Conservation (phyloP, 345 rosid genomes). For the Microcos paniculata region DNA sequence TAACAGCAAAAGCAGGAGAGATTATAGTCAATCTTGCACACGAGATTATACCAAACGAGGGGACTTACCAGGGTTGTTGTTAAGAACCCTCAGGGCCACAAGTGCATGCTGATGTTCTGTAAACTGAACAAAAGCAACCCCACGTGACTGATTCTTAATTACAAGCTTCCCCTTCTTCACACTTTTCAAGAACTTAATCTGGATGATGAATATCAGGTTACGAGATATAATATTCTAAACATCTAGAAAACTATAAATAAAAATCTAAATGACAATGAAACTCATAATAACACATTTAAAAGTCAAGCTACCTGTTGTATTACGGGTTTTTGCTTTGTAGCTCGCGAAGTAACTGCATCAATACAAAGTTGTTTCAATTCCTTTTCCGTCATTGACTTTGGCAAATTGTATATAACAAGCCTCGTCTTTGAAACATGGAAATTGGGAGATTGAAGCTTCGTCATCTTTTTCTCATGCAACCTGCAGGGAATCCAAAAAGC, state of each 20-base stretch:
- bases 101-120: slow-evolving; percentile 85
- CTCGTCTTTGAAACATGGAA: slow-evolving; percentile 87
- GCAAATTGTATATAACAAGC: slow-evolving; percentile 79
- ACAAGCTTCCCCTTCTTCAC: slow-evolving; percentile 64
- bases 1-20: neutral
- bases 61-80: slow-evolving; percentile 61
- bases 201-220: slow-evolving; percentile 18
- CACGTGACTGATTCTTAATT: slow-evolving; percentile 68
- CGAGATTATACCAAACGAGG: neutral
- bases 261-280: neutral
- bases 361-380: slow-evolving; percentile 65
- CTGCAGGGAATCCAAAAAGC: slow-evolving; percentile 40
- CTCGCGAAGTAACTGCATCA: slow-evolving; percentile 80
- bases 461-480: slow-evolving; percentile 77
- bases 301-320: slow-evolving; percentile 66
- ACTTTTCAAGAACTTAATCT: slow-evolving; percentile 76
- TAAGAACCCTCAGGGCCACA: slow-evolving; percentile 88
- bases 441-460: slow-evolving; percentile 88
- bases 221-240: neutral
- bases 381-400: slow-evolving; percentile 70
- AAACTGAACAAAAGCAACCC: slow-evolving; percentile 90
- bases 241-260: neutral
- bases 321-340: slow-evolving; percentile 83
- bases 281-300: neutral
- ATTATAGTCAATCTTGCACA: neutral